Evolutionary conservation across 495 filamentous ascomycete genomes (phyloP), one percentile per base, ranked within the genome.

Genomic region (Penicillium desertorum): DNA sequence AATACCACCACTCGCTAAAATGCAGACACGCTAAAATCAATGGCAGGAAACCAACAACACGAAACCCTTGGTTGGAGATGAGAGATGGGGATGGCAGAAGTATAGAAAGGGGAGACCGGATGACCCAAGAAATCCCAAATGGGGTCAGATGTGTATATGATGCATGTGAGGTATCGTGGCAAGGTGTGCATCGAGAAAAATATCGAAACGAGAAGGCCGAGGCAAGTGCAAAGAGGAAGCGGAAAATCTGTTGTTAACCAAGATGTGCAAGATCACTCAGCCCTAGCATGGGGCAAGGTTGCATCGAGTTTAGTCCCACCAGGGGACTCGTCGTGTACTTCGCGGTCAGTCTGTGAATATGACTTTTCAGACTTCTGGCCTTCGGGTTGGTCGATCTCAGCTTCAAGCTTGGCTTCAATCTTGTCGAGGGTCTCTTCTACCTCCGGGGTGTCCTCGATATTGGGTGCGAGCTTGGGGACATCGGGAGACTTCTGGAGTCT

Each of bases 21-120:
- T 58, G 54, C 55, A 58, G 17, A 57, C 5, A 57, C 59, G 54
- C 59, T 52, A 52, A 41, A 41, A 22, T n/a, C 20, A 30, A 54
- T 45, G 19, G 14, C 14, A 25, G 37, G n/a, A 32, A 45, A 44
- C 41, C 45, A 54, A 17, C 14, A 54, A 14, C 16, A 45, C 1
- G n/a, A 36, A 47, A 19, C n/a, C 6, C 9, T 23, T 46, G 22
- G 47, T 14, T 9, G 20, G 17, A 23, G 14, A 22, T 54, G 29
- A 37, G 27, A 36, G 52, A 27, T 25, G 19, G 19, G 20, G 32
- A 41, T 41, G 6, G 20, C 5, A 49, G 4, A 14, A 10, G 32
- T 29, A 25, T 14, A 22, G 8, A 43, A n/a, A 9, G 45, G 23
- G 20, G n/a, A 37, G 30, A 3, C 19, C 19, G 9, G 20, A 17